Percentiles rank a stretch among this genome's conserved stretches.
Conservation (phyloP, 2,329 filamentous ascomycete species). For the Teratosphaeria nubilosa region DNA sequence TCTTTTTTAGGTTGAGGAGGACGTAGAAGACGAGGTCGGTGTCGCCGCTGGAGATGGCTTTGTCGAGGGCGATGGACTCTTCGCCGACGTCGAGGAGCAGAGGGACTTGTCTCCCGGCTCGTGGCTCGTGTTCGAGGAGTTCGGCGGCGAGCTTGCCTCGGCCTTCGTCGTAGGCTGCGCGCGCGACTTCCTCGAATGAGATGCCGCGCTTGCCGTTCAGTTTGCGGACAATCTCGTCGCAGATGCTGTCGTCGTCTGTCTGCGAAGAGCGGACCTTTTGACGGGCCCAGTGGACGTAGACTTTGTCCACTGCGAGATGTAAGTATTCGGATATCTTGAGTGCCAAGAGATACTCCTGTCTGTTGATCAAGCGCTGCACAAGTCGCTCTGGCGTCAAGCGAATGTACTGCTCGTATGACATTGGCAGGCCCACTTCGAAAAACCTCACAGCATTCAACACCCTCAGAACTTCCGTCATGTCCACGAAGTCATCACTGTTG, state of each 20-base stretch:
- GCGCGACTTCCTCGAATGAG: conserved; percentile 89
- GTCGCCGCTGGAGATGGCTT: conserved; percentile 90
- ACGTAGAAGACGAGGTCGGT: conserved; percentile 89
- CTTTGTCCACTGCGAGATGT: conserved; percentile 72
- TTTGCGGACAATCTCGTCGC: conserved; percentile 74
- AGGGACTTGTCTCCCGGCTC: conserved; percentile 91
- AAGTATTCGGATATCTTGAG: conserved; percentile 82
- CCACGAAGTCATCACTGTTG: conserved; percentile 96
- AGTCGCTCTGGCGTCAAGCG: conserved; percentile 81
- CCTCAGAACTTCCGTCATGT: conserved; percentile 89
- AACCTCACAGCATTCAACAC: conserved; percentile 88
- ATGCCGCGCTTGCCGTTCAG: conserved; percentile 82
- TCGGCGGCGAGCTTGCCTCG: conserved; percentile 80
- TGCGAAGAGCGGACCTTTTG: conserved; percentile 80
- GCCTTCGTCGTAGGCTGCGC: conserved; percentile 88
- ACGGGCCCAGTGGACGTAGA: conserved; percentile 95
- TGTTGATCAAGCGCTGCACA: conserved; percentile 75
- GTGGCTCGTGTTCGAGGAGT: conserved; percentile 83
- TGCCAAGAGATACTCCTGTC: conserved; percentile 83
- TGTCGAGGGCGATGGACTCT: conserved; percentile 87
- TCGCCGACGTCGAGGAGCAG: conserved; percentile 91
- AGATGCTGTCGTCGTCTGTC: conserved; percentile 81
- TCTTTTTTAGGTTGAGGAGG: conserved; percentile 76
- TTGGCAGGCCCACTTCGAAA: conserved; percentile 78
- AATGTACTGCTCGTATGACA: conserved; percentile 91